Conservation (phyloP, 2,329 filamentous ascomycete species). For the Orbilia ellipsospora region DNA sequence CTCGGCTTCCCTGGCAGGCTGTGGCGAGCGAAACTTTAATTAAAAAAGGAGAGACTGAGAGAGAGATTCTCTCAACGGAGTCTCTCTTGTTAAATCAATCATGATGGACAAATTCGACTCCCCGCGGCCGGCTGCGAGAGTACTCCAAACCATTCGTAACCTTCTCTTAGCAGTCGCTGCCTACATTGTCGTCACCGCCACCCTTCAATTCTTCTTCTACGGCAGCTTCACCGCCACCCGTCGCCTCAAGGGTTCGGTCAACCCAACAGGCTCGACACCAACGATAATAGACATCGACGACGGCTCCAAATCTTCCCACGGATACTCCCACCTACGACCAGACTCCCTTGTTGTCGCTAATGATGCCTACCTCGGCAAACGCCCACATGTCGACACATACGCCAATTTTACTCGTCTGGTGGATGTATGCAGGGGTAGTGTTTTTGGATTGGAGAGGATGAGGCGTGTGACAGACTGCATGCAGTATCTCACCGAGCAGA, state of each 20-base stretch:
- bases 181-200: slow-evolving; percentile 42
- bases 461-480: slow-evolving; percentile 68
- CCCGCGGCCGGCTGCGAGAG: slow-evolving; percentile 46
- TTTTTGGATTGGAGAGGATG: slow-evolving; percentile 69
- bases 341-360: slow-evolving; percentile 66
- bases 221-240: slow-evolving; percentile 45
- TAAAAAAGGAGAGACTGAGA: no score
- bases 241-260: slow-evolving; percentile 5
- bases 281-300: slow-evolving; percentile 48
- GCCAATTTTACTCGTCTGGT: slow-evolving; percentile 68
- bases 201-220: slow-evolving; percentile 52
- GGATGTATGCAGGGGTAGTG: slow-evolving; percentile 68
- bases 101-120: slow-evolving; percentile 52
- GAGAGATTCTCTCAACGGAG: no score
- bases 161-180: slow-evolving; percentile 42
- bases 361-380: slow-evolving; percentile 67
- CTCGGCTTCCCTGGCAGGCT: slow-evolving; percentile 18
- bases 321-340: slow-evolving; percentile 67
- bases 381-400: slow-evolving; percentile 68
- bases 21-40: no score
- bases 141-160: slow-evolving; percentile 47
- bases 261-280: slow-evolving; percentile 5
- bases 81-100: neutral
- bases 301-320: slow-evolving; percentile 62
- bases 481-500: slow-evolving; percentile 66